These are phyloP conservation scores for Rhododendron williamsianum DNA, from an alignment of 148 eudicot genomes.

Conservation along the genomic window DNA sequence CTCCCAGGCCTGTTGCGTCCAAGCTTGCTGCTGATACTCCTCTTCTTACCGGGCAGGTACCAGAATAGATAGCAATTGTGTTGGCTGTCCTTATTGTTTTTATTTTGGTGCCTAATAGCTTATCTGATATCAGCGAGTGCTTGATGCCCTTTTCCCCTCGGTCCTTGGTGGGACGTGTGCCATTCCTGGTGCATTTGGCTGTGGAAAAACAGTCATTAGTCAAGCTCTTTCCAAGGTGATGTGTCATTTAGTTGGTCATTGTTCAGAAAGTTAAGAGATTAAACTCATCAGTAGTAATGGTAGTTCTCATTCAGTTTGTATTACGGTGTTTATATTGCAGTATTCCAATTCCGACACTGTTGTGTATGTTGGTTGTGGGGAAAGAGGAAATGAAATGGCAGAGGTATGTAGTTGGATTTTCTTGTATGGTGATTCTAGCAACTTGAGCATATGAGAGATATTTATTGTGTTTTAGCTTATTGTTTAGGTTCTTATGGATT, in stretches of 20 bases:
- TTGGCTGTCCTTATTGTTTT: constrained; percentile 13
- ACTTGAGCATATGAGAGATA: neutral
- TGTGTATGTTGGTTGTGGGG: constrained; percentile 99
- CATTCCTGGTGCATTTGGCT: constrained; percentile 99
- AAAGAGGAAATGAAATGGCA: constrained; percentile 99
- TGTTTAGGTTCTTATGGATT: constrained; percentile 94
- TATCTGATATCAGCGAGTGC: constrained; percentile 64
- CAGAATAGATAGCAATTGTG: constrained; percentile 1
- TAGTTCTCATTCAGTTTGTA: constrained; percentile 6
- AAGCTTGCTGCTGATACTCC: constrained; percentile 99
- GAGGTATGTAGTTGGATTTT: constrained; percentile 52
- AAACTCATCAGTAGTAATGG: neutral
- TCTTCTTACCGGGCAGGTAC: constrained; percentile 93
- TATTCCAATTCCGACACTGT: constrained; percentile 99
- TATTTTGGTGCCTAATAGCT: constrained; percentile 7
- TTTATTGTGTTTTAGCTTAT: neutral
- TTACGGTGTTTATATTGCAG: constrained; percentile 36
- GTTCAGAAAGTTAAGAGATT: neutral
- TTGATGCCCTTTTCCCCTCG: constrained; percentile 98
- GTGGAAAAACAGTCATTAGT: constrained; percentile 99
- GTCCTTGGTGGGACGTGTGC: constrained; percentile 99
- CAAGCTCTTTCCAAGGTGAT: constrained; percentile 97
- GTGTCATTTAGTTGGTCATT: constrained; percentile 3
- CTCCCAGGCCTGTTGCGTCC: constrained; percentile 94
- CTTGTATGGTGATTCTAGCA: neutral